Base-by-base conservation (phyloP, 805 yeast species). In the Candida parachauliodes region DNA sequence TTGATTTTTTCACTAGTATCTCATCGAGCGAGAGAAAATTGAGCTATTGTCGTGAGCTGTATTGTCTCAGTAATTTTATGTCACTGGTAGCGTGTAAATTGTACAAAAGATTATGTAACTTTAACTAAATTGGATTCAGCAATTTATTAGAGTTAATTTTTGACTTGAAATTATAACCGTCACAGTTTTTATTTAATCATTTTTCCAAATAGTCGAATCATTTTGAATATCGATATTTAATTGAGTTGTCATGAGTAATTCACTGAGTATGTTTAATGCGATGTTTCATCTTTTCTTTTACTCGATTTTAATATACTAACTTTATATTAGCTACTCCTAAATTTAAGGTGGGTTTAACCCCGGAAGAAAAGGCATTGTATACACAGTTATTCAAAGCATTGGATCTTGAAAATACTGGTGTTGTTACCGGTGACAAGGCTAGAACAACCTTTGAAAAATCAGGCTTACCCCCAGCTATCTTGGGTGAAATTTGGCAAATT, bases 401-500 rank as follows among this genome's bases (percentile, higher is more conserved):
- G 49, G 98, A 93, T 59, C 75, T 82, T 3, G 93, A 85, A 50
- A 72, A 74, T 31, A 63, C 83, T 31, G 96, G 96, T 4, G 72
- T 83, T 21, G 83, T 91, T 41, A 84, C 96, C 3, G 98, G 98
- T 24, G 89, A 83, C 26, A 79, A 81, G 27, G 86, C 95, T 9
- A 77, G 93, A 47, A 72, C 87, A 9, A 70, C 94, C 5, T 79
- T 93, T 46, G 95, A 88, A 50, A 84, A 83, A 42, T 81, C 94
- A 3, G 94, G 95, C 1, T 70, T 93, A 33, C 80, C 93, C 5
- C 82, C 94, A 3, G 69, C 80, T 12, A 65, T 76, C 21, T 69
- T 93, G 24, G 95, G 96, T 8, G 93, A 88, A 60, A 81, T 93
- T 45, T 93, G 98, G 98, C 89, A 85, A 58, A 57, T 84, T 24